Evolutionary conservation across 331 rosid genomes (phyloP).

Genomic region (Rosa hybrid): DNA sequence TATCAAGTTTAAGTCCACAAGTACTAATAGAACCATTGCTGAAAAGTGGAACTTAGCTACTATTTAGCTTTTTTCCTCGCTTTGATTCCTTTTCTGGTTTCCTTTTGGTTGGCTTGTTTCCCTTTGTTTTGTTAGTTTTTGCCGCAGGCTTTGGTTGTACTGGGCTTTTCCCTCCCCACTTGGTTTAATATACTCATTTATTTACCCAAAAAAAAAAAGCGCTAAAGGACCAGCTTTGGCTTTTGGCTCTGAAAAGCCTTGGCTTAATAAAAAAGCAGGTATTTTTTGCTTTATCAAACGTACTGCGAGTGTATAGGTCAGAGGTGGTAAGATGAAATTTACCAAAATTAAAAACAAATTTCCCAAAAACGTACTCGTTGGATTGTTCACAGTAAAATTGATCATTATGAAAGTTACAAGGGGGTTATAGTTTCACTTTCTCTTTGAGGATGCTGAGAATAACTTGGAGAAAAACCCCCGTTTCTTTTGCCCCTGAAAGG

Average conservation of each 20-base stretch:
- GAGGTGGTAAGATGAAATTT: no score
- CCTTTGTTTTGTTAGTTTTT: no score
- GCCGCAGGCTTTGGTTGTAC: neutral
- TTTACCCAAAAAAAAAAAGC: neutral
- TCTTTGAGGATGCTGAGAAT: conserved; percentile 2
- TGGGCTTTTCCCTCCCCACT: no score
- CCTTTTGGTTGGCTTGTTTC: neutral
- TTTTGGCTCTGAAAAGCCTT: no score
- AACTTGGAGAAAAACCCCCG: conserved; percentile 5
- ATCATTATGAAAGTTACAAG: neutral
- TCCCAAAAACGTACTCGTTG: no score
- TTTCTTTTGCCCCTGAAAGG: conserved; percentile 25
- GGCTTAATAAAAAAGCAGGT: no score
- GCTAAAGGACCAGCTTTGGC: no score
- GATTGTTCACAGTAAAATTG: neutral
- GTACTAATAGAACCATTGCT: neutral
- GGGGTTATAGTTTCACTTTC: neutral
- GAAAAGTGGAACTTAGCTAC: neutral
- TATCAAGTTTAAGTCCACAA: neutral
- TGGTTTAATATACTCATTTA: neutral
- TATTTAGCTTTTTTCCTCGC: neutral
- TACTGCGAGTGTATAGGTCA: no score
- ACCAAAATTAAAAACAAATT: neutral
- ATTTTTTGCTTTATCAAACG: no score
- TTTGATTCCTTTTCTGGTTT: neutral